phyloP scores from a whole-genome alignment of 371 early-diverging fungal species.

The Parasitella parasitica region DNA sequence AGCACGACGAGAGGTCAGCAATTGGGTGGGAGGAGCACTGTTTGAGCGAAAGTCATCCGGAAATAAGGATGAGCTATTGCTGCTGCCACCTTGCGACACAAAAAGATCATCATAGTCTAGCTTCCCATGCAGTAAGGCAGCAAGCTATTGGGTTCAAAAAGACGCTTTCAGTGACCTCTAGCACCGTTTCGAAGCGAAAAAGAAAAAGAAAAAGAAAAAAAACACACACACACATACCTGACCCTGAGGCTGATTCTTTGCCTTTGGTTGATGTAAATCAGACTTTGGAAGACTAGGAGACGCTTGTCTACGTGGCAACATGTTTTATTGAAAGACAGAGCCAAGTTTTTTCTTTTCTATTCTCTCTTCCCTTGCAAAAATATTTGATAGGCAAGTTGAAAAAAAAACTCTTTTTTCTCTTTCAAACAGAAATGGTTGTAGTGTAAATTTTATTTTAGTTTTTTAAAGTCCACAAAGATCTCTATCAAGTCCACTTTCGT shows the following conservation, averaged over 20 bases:
- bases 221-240: slow-evolving; percentile 26
- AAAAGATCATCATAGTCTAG: slow-evolving; percentile 43
- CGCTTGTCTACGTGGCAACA: slow-evolving; percentile 28
- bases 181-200: neutral
- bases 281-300: slow-evolving; percentile 34
- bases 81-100: slow-evolving; percentile 5
- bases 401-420: neutral
- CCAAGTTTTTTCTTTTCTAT: neutral
- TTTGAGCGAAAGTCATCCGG: slow-evolving; percentile 39
- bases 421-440: neutral
- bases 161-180: neutral
- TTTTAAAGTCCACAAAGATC: neutral
- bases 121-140: slow-evolving; percentile 48
- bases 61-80: slow-evolving; percentile 16
- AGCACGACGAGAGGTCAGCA: slow-evolving; percentile 8
- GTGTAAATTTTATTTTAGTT: neutral
- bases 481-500: no score
- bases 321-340: slow-evolving; percentile 5
- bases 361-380: neutral
- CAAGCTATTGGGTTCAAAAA: slow-evolving; percentile 23
- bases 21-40: slow-evolving; percentile 44
- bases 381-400: neutral
- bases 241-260: slow-evolving; percentile 40
- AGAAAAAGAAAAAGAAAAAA: no score
- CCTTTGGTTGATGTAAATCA: slow-evolving; percentile 41